Conservation (phyloP, 1,139 yeast genomes). For the Candida sp. region DNA sequence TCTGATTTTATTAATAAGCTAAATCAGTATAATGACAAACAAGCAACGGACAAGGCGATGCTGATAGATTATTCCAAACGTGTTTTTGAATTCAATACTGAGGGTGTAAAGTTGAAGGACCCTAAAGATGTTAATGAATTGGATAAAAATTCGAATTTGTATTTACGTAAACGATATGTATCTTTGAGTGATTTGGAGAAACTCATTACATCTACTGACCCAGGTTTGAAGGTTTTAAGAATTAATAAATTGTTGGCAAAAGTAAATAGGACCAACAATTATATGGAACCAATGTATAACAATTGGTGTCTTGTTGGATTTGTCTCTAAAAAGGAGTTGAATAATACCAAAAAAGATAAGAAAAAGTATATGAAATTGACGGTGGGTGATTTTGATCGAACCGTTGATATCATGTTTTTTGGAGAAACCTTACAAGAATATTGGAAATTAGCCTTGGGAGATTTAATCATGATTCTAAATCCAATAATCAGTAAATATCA, state of each 20-base stretch:
- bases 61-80: constrained; percentile 18
- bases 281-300: constrained; percentile 61
- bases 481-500: constrained; percentile 49
- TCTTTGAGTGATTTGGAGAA: constrained; percentile 22
- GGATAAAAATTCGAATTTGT: constrained; percentile 15
- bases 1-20: constrained; percentile 14
- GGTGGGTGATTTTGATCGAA: constrained; percentile 62
- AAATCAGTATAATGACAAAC: constrained; percentile 8
- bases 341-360: constrained; percentile 42
- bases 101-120: constrained; percentile 6
- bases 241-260: constrained; percentile 60
- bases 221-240: constrained; percentile 49
- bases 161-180: constrained; percentile 42
- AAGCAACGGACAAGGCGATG: constrained; percentile 4
- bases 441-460: constrained; percentile 75
- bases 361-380: constrained; percentile 58
- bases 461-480: constrained; percentile 68
- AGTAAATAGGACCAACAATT: constrained; percentile 61
- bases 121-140: constrained; percentile 12
- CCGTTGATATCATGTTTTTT: constrained; percentile 60
- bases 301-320: constrained; percentile 80
- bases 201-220: constrained; percentile 8
- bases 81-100: constrained; percentile 17
- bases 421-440: constrained; percentile 66
- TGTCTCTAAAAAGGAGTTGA: constrained; percentile 52